Evolutionary conservation across 2,329 filamentous ascomycete genomes (phyloP).

Genomic region (Geosmithia putterillii): DNA sequence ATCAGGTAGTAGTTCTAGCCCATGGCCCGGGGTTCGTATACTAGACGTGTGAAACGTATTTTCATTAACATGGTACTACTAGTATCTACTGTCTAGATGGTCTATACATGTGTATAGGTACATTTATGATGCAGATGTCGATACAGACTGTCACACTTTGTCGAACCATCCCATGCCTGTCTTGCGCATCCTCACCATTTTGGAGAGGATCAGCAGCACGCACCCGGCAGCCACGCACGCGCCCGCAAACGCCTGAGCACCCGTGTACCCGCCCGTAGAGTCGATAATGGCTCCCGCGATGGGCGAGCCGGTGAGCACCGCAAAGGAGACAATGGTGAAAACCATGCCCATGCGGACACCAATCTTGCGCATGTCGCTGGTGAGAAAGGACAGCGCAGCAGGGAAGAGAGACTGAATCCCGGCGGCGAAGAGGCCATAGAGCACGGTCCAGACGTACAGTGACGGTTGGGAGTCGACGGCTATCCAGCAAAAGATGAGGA

Average conservation of each 20-base stretch:
- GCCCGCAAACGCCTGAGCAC: slow-evolving; percentile 37
- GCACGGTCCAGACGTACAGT: slow-evolving; percentile 44
- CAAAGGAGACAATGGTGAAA: slow-evolving; percentile 42
- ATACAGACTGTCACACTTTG: slow-evolving; percentile 17
- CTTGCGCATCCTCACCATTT: slow-evolving; percentile 23
- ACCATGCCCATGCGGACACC: slow-evolving; percentile 46
- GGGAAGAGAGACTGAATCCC: slow-evolving; percentile 33
- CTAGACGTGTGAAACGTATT: no score
- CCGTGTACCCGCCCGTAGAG: slow-evolving; percentile 24
- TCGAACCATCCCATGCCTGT: slow-evolving; percentile 22
- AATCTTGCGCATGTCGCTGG: slow-evolving; percentile 35
- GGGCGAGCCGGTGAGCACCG: slow-evolving; percentile 37
- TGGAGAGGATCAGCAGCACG: slow-evolving; percentile 23
- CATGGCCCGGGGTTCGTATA: no score
- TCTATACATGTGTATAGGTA: background rate
- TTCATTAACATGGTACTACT: background rate
- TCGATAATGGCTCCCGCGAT: slow-evolving; percentile 37
- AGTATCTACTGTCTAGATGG: background rate
- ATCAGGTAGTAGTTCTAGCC: no score
- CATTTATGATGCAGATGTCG: background rate
- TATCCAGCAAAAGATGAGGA: slow-evolving; percentile 42
- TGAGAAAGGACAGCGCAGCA: slow-evolving; percentile 35
- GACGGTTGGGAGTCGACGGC: slow-evolving; percentile 31
- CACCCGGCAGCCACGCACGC: slow-evolving; percentile 25
- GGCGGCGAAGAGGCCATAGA: slow-evolving; percentile 48